Evolutionary conservation across 2,329 filamentous ascomycete genomes (phyloP).

Genomic region (Hypomyces perniciosus): DNA sequence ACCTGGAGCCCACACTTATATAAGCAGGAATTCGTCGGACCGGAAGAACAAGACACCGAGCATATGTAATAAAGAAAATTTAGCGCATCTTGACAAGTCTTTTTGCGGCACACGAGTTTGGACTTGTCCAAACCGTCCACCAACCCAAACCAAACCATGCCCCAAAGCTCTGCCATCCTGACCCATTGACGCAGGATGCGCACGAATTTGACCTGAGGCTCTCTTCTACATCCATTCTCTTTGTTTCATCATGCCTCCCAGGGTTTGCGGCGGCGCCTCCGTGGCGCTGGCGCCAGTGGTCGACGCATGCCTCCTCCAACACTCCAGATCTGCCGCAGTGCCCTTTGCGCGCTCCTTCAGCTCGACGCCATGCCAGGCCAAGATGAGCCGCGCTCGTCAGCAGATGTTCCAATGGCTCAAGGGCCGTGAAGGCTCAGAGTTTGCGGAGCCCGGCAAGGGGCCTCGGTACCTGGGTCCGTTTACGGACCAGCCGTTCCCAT

Average conservation of each 20-base stretch:
- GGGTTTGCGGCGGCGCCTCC: slow-evolving; percentile 24
- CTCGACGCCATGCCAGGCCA: slow-evolving; percentile 32
- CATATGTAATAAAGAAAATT: neutral
- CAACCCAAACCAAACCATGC: neutral
- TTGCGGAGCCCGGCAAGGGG: slow-evolving; percentile 20
- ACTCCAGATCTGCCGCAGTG: slow-evolving; percentile 12
- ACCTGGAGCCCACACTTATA: no score
- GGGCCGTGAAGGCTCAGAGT: slow-evolving; percentile 18
- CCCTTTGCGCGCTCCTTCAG: slow-evolving; percentile 31
- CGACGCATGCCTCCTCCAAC: slow-evolving; percentile 15
- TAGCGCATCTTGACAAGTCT: neutral
- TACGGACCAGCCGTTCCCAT: slow-evolving; percentile 60
- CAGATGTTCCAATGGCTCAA: slow-evolving; percentile 36
- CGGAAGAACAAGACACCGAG: neutral
- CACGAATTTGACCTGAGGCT: neutral
- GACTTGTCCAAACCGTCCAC: neutral
- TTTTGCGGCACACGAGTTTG: no score
- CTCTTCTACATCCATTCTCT: neutral
- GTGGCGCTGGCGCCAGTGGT: slow-evolving; percentile 27
- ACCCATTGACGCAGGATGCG: slow-evolving; percentile 8
- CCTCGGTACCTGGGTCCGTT: slow-evolving; percentile 34
- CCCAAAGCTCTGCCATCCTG: neutral
- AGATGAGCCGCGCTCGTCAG: slow-evolving; percentile 32
- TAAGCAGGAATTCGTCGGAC: no score
- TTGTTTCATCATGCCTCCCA: slow-evolving; percentile 25